phyloP scores from a whole-genome alignment of 2,329 filamentous ascomycete genomes.

The Blastomyces silverae region DNA sequence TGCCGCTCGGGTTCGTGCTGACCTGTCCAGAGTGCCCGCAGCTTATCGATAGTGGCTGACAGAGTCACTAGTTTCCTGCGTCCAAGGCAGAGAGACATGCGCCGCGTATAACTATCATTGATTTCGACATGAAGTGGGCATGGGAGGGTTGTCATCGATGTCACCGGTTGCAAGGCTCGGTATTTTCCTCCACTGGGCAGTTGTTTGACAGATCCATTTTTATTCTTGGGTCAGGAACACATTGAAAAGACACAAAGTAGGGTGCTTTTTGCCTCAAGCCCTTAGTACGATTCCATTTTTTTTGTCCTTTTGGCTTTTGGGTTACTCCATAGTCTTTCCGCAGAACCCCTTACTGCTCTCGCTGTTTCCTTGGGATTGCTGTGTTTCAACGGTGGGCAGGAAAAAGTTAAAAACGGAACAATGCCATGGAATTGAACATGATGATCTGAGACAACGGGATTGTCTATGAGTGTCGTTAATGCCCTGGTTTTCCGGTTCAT shows the following conservation, averaged over 20 bases:
- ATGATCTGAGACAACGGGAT: constrained; percentile 4
- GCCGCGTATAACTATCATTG: background rate
- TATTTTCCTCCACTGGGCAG: background rate
- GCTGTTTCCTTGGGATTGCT: background rate
- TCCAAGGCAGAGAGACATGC: constrained; percentile 1
- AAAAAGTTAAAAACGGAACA: background rate
- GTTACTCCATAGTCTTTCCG: background rate
- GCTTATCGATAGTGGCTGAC: constrained; percentile 11
- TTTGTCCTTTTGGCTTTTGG: background rate
- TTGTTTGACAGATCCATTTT: background rate
- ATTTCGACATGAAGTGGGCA: background rate
- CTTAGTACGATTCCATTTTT: background rate
- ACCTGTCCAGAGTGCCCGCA: background rate
- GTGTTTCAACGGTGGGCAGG: constrained; percentile 3
- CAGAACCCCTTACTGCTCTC: background rate
- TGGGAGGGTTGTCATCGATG: background rate
- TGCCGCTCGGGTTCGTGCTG: background rate
- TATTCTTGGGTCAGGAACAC: constrained; percentile 7
- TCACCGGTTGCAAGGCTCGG: constrained; percentile 2
- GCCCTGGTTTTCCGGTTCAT: background rate
- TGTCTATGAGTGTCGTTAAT: background rate
- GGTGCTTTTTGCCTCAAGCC: background rate
- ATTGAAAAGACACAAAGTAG: background rate
- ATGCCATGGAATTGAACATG: background rate
- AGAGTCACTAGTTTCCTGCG: background rate